Evolutionary conservation across 345 rosid genomes (phyloP).

Genomic region (Punica granatum): DNA sequence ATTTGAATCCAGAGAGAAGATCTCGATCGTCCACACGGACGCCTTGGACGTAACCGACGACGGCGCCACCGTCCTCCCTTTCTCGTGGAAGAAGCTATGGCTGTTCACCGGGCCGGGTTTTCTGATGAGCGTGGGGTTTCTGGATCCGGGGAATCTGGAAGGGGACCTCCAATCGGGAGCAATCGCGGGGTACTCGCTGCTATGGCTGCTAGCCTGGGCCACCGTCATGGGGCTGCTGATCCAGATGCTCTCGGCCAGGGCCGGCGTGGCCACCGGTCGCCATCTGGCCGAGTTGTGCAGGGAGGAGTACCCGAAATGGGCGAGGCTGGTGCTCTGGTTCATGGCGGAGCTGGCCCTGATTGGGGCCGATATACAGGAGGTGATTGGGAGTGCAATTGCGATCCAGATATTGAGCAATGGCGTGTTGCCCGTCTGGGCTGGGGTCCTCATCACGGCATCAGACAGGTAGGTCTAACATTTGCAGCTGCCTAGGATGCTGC

Average conservation of each 20-base stretch:
- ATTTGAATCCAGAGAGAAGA: conserved; percentile 25
- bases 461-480: conserved; percentile 11
- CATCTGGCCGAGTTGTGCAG: conserved; percentile 38
- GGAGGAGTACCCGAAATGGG: conserved; percentile 36
- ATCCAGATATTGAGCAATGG: conserved; percentile 16
- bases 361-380: conserved; percentile 41
- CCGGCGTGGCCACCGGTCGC: conserved; percentile 34
- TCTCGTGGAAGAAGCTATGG: conserved; percentile 41
- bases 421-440: conserved; percentile 20
- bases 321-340: conserved; percentile 29
- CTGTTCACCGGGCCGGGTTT: conserved; percentile 38
- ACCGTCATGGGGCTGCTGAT: conserved; percentile 36
- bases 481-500: not conserved
- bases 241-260: conserved; percentile 34
- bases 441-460: conserved; percentile 12
- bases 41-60: conserved; percentile 4
- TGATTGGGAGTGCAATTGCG: conserved; percentile 41
- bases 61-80: conserved; percentile 17
- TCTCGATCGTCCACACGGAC: conserved; percentile 22
- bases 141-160: conserved; percentile 38
- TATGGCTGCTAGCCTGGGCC: conserved; percentile 37
- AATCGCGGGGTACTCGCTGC: conserved; percentile 38
- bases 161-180: conserved; percentile 43
- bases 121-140: conserved; percentile 34
- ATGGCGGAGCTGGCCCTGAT: conserved; percentile 40